Conservation (phyloP, 177 flowering plant species). For the Tripterygium wilfordii region DNA sequence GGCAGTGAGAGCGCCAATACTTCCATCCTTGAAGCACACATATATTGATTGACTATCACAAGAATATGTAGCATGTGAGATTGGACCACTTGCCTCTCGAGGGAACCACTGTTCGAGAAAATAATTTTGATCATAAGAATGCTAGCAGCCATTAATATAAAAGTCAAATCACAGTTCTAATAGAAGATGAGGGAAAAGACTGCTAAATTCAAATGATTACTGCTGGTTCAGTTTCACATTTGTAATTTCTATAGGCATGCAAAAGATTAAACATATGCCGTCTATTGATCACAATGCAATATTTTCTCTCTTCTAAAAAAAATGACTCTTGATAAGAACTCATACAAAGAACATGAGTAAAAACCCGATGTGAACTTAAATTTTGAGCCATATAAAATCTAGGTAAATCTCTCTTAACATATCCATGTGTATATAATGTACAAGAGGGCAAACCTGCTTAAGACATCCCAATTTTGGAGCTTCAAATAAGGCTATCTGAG, state of each 20-base stretch:
- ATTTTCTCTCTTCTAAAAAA: no score
- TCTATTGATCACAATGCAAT: no score
- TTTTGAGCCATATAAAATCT: background rate
- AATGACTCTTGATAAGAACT: no score
- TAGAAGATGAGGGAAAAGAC: background rate
- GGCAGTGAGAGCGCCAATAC: slow-evolving; percentile 46
- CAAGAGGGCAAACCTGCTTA: slow-evolving; percentile 22
- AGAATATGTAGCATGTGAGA: slow-evolving; percentile 70
- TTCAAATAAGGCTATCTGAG: slow-evolving; percentile 25
- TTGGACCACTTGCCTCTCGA: slow-evolving; percentile 8
- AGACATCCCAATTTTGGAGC: slow-evolving; percentile 14
- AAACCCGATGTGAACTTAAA: background rate
- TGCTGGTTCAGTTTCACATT: no score
- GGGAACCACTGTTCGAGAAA: slow-evolving; percentile 13
- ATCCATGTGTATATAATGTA: no score
- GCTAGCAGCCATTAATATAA: background rate
- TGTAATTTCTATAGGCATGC: no score
- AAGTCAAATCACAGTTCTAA: no score
- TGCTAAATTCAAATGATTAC: no score
- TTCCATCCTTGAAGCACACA: slow-evolving; percentile 64
- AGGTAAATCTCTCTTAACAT: no score
- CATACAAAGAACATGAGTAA: no score
- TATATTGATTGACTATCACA: slow-evolving; percentile 73
- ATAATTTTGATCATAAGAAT: background rate
- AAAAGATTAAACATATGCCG: no score